Evolutionary conservation across 2,329 filamentous ascomycete species (phyloP), one percentile per base, ranked within the genome.

Genomic region (Cercospora sp.): DNA sequence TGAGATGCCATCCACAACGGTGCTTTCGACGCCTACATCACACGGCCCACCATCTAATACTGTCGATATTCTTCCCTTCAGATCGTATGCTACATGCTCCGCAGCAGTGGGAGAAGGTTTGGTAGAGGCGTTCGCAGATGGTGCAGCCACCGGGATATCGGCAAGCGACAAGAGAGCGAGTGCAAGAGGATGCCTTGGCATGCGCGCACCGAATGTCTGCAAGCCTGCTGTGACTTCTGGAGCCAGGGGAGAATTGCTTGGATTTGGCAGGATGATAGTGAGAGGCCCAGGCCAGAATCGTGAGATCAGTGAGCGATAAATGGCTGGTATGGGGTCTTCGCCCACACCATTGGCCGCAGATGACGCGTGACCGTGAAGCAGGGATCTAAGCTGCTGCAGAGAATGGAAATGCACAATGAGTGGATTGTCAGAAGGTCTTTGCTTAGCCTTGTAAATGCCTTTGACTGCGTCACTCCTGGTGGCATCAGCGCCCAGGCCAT

Each of bases 401-500:
- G 95, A 95, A 74, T 90, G 89, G 64, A 98, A 85, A 79, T 99
- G 95, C 26, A 97, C 89, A 73, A 99, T 99, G 67, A 99, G 87
- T 18, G 95, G 95, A 78, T 99, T 99, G 78, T 99, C 95, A 6
- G 91, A 91, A 3, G 95, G 95, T 65, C 95, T 84, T 65, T 93
- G 91, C 81, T 99, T 99, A 63, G 92, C 93, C 23, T 88, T 85
- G 79, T 95, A 99, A 73, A 99, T 99, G n/a, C 93, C 94, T 76
- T 86, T 89, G 6, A 98, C 94, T 1, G 94, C 91, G 26, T 83
- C 84, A 75, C 90, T 93, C 74, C 93, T 88, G 28, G 94, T 98
- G 10, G 95, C 95, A 81, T 98, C 95, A 13, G 95, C 95, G n/a
- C 93, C 95, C 7, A 99, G 86, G 0, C 95, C 95, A 78, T 99